Percentiles rank a stretch among this genome's conserved stretches.
phyloP scores from a whole-genome alignment of 345 rosid species.

The Syzygium oleosum region DNA sequence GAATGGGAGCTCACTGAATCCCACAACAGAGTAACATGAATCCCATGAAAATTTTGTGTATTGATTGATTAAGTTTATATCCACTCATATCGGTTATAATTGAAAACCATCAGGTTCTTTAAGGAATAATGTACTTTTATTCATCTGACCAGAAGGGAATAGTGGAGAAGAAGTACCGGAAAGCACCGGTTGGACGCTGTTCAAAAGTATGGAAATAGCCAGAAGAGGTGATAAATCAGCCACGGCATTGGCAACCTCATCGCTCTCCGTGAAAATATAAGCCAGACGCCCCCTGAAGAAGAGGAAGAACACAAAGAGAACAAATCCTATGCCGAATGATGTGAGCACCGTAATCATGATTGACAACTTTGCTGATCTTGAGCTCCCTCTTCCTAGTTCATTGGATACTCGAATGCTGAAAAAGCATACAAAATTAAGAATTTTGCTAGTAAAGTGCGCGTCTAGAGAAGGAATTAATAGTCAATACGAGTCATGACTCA shows the following conservation, averaged over 20 bases:
- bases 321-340: constrained; percentile 46
- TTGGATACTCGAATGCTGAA: constrained; percentile 77
- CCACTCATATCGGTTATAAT: neutral
- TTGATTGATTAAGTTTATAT: neutral
- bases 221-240: constrained; percentile 60
- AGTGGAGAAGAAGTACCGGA: constrained; percentile 34
- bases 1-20: neutral
- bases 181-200: constrained; percentile 82
- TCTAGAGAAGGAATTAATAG: neutral
- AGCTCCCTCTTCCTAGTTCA: constrained; percentile 68
- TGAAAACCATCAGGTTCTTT: neutral
- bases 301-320: constrained; percentile 35
- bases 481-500: neutral
- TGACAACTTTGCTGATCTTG: constrained; percentile 38
- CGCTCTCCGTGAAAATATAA: constrained; percentile 48
- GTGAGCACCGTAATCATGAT: constrained; percentile 23
- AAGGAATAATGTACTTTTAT: neutral
- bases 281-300: constrained; percentile 46
- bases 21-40: neutral
- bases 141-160: neutral
- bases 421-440: neutral
- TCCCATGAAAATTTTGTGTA: neutral
- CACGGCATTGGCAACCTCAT: constrained; percentile 51
- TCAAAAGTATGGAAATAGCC: constrained; percentile 62
- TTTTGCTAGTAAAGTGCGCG: neutral